Evolutionary conservation across 2,329 filamentous ascomycete genomes (phyloP).

Genomic region (Ilyonectria sp.): DNA sequence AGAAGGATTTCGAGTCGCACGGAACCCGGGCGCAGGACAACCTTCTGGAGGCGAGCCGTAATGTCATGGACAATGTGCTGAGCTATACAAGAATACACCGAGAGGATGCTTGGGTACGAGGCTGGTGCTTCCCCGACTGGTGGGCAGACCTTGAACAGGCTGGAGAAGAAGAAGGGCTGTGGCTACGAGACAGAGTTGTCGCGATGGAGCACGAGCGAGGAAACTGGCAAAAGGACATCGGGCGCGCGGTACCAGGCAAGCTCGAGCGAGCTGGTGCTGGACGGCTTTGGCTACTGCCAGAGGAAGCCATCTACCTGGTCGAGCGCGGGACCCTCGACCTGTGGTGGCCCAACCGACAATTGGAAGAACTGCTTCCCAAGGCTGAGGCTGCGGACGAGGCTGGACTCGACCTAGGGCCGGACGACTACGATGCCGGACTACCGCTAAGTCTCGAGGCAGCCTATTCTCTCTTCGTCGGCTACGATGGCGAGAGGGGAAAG

Average conservation of each 20-base stretch:
- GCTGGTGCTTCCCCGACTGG: constrained; percentile 79
- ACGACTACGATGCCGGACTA: constrained; percentile 74
- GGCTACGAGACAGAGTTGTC: constrained; percentile 68
- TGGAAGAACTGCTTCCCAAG: constrained; percentile 64
- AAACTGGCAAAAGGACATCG: constrained; percentile 82
- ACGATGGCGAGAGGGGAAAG: constrained; percentile 73
- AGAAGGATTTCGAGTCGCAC: constrained; percentile 98
- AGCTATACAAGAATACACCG: constrained; percentile 82
- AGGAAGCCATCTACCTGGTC: constrained; percentile 91
- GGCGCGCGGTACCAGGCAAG: constrained; percentile 72
- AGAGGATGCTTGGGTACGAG: constrained; percentile 76
- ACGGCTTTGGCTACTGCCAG: constrained; percentile 87
- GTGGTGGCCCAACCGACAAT: constrained; percentile 79
- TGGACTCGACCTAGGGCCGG: constrained; percentile 44
- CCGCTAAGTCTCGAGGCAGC: constrained; percentile 93
- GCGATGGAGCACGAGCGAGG: constrained; percentile 81
- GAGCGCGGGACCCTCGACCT: constrained; percentile 91
- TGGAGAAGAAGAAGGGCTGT: constrained; percentile 48
- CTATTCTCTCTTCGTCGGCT: constrained; percentile 86
- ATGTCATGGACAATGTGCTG: constrained; percentile 91
- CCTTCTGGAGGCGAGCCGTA: constrained; percentile 84
- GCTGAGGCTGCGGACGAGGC: constrained; percentile 45
- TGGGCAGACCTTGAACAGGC: constrained; percentile 55
- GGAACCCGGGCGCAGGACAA: constrained; percentile 86
- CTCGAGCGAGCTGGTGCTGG: constrained; percentile 70